These are phyloP conservation scores for Tetracladium marchalianum DNA, from an alignment of 495 filamentous ascomycete genomes.

Conservation along the genomic window DNA sequence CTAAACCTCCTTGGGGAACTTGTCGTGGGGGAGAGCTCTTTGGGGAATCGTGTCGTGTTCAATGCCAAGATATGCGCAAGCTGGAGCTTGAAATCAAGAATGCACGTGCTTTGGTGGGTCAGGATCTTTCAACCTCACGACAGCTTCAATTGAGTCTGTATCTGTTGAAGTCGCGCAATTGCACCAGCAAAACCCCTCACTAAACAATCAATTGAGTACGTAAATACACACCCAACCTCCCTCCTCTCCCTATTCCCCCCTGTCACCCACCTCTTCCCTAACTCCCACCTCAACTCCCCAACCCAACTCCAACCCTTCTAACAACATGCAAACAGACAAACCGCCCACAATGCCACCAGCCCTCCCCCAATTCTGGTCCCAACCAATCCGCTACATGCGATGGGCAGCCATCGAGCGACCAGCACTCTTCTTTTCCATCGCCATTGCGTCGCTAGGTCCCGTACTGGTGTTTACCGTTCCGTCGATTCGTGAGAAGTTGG, in stretches of 20 bases:
- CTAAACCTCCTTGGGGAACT: slow-evolving; percentile 11
- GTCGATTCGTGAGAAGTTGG: slow-evolving; percentile 55
- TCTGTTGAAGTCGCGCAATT: too few species aligned
- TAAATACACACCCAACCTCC: too few species aligned
- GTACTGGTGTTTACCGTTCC: slow-evolving; percentile 55
- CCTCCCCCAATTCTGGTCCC: slow-evolving; percentile 68
- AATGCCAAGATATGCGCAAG: slow-evolving; percentile 18
- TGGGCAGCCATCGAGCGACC: slow-evolving; percentile 83
- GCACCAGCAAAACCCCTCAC: too few species aligned
- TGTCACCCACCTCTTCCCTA: too few species aligned
- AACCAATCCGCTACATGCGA: slow-evolving; percentile 71
- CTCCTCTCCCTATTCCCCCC: too few species aligned
- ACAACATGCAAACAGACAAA: too few species aligned
- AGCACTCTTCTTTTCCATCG: slow-evolving; percentile 73
- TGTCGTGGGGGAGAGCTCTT: slow-evolving; percentile 12
- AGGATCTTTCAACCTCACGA: neutral
- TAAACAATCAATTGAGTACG: too few species aligned
- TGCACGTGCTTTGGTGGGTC: neutral
- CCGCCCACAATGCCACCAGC: slow-evolving; percentile 45
- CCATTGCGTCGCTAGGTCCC: slow-evolving; percentile 65
- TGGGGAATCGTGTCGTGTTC: slow-evolving; percentile 24
- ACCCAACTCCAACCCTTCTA: too few species aligned
- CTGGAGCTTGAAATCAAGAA: too few species aligned
- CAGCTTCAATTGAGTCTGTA: neutral
- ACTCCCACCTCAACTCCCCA: too few species aligned